Evolutionary conservation across 805 yeast genomes (phyloP), one percentile per base, ranked within the genome.

Genomic region (Kluyveromyces aestuarii): DNA sequence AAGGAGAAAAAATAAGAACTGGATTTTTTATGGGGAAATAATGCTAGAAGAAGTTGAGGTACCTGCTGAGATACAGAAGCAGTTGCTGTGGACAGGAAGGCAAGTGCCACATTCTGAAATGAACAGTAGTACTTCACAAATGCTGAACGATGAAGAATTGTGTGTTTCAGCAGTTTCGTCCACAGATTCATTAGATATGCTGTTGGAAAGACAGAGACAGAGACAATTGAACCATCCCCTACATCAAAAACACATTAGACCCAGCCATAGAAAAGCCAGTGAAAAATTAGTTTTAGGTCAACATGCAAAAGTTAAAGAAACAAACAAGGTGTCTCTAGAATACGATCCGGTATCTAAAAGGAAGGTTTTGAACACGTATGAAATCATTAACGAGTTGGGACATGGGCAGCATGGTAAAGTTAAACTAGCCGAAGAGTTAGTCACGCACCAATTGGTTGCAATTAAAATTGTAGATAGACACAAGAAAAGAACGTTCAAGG

Each of bases 361-460:
- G 45, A 86, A 90, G 62, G 80, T 84, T 36, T 73, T 93, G 52
- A 93, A 93, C 67, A 81, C 95, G 0, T 93, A 90, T 63, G 99
- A 93, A 66, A 86, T 93, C 37, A 68, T 89, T 30, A 74, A 77
- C 25, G 97, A 90, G 68, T 73, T 93, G 27, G 99, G 99, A 10
- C 75, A 86, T 36, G 99, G 99, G n/a, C 96, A 90, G 64, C 98
- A 91, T 67, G 98, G 99, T n/a, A 91, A 88, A 64, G 99, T 93
- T 40, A 93, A 93, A 64, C 73, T 93, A 17, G 99, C 95, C 0
- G 77, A 77, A 51, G 91, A 90, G 62, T 66, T 82, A 48, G 72
- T 76, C n/a, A 66, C 73, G 6, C 72, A 76, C 41, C 81, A 76
- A 54, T 70, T 79, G 33, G 96, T 88, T n/a, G 99, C 99, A 3